phyloP scores from a whole-genome alignment of 352 stramenopile genomes.

The Phytophthora foliorum region DNA sequence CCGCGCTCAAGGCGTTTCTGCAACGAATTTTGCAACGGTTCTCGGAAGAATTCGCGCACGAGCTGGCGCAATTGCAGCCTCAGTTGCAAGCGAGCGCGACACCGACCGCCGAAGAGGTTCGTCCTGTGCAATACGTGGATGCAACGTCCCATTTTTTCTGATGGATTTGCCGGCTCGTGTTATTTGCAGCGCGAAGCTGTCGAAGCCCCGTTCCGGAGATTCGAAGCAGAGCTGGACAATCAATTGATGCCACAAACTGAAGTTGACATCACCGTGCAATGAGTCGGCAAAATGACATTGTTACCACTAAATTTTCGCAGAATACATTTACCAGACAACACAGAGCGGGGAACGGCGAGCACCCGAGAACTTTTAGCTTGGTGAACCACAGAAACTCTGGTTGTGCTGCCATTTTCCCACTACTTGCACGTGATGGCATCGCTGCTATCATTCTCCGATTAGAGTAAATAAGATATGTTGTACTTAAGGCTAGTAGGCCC shows the following conservation, averaged over 20 bases:
- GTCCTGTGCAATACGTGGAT: background rate
- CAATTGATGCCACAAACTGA: conserved; percentile 36
- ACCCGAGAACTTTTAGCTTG: background rate
- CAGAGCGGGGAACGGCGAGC: background rate
- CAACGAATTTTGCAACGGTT: conserved; percentile 65
- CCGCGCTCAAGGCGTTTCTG: conserved; percentile 67
- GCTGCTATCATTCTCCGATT: conserved; percentile 23
- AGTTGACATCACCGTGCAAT: conserved; percentile 31
- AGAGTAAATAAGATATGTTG: conserved; percentile 47
- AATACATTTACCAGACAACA: conserved; percentile 24
- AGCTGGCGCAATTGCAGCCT: conserved; percentile 58
- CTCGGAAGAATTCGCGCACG: conserved; percentile 45
- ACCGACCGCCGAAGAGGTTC: conserved; percentile 43
- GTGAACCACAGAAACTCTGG: too few species aligned
- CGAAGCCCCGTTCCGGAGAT: conserved; percentile 45
- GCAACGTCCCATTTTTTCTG: conserved; percentile 10
- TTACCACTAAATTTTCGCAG: conserved; percentile 13
- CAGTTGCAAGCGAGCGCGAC: conserved; percentile 55
- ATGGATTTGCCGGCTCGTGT: background rate
- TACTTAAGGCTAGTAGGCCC: conserved; percentile 18
- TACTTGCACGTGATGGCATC: conserved; percentile 22
- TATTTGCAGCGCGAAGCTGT: conserved; percentile 43
- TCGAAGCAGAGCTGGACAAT: conserved; percentile 40
- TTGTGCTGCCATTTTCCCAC: conserved; percentile 2
- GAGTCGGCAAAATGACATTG: conserved; percentile 1